These are phyloP conservation scores for Nicotiana tomentosiformis DNA, from an alignment of 257 asterid genomes.

Conservation along the genomic window DNA sequence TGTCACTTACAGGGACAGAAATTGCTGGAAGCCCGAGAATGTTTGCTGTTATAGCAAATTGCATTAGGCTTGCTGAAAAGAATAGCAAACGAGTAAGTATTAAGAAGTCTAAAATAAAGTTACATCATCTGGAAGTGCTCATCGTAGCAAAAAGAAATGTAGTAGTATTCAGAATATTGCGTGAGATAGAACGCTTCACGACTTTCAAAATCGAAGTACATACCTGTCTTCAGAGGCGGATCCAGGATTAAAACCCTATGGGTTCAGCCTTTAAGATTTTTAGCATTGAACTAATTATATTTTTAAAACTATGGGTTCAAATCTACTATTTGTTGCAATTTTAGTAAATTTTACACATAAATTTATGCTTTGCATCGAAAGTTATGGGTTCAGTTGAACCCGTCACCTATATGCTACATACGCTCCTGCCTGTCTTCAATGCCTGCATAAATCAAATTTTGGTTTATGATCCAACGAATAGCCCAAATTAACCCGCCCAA, in stretches of 20 bases:
- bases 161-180: neutral
- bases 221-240: no score
- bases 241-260: no score
- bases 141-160: neutral
- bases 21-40: conserved; percentile 94
- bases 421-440: neutral
- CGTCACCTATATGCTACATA: no score
- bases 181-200: neutral
- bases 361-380: no score
- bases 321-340: no score
- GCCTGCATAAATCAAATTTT: neutral
- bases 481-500: neutral
- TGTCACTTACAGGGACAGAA: conserved; percentile 72
- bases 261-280: no score
- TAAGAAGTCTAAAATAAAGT: neutral
- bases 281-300: no score
- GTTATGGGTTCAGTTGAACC: no score
- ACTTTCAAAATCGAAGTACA: neutral
- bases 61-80: conserved; percentile 75
- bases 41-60: conserved; percentile 62
- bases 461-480: neutral
- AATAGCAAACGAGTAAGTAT: neutral
- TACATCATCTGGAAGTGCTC: neutral
- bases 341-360: no score
- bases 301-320: no score